Evolutionary conservation across 208 protist species (phyloP).

Genomic region (Naegleria gruberi): DNA sequence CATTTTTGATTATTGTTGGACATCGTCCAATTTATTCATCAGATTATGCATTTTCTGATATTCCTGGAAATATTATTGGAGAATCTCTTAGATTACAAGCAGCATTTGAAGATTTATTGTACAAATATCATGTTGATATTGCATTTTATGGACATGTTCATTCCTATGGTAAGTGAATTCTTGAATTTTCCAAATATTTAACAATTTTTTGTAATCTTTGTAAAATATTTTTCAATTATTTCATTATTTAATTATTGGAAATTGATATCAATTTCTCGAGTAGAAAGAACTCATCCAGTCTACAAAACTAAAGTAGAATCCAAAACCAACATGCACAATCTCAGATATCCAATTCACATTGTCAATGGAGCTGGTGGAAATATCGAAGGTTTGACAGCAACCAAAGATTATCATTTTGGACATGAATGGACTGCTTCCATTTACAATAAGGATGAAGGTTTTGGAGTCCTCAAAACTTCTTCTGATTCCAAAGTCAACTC

Average conservation of each 20-base stretch:
- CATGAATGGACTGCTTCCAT: too few species aligned
- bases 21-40: conserved; percentile 46
- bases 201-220: too few species aligned
- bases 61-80: not conserved
- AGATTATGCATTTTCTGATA: not conserved
- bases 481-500: too few species aligned
- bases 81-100: not conserved
- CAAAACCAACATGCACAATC: not conserved
- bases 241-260: too few species aligned
- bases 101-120: not conserved
- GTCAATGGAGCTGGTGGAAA: too few species aligned
- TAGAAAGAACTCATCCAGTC: not conserved
- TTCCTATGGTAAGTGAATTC: too few species aligned
- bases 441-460: not conserved
- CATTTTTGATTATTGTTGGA: conserved; percentile 42
- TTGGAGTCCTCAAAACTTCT: not conserved
- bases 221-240: too few species aligned
- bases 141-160: not conserved
- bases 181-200: too few species aligned
- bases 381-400: too few species aligned
- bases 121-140: not conserved
- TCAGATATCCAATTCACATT: too few species aligned
- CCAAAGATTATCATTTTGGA: too few species aligned
- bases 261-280: too few species aligned
- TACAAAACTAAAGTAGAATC: not conserved